A percentile compares a stretch with the other conserved stretches of the same genome.
Conservation (phyloP, 768 basidiomycete genomes). For the Tremella mesenterica region DNA sequence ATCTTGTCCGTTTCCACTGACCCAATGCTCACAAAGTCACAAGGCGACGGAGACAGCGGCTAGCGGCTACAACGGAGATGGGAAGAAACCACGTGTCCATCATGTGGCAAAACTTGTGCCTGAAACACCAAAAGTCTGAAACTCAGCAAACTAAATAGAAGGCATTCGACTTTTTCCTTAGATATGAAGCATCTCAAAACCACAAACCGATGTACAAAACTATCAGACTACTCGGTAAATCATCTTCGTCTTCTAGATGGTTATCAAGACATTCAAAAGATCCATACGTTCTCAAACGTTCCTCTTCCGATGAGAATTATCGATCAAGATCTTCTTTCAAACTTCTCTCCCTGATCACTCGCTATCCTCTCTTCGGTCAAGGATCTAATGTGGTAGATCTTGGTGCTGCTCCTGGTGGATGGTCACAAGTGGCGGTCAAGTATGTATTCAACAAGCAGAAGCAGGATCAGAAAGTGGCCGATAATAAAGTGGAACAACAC, state of each 20-base stretch:
- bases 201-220: too few relatives aligned
- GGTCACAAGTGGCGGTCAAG: conserved; percentile 66
- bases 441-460: not conserved
- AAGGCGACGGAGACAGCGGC: too few relatives aligned
- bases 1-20: not conserved
- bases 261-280: conserved; percentile 42
- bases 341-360: conserved; percentile 65
- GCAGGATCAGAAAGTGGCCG: not conserved
- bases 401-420: conserved; percentile 87
- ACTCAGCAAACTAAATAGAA: too few relatives aligned
- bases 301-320: conserved; percentile 46
- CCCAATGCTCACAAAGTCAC: too few relatives aligned
- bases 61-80: too few relatives aligned
- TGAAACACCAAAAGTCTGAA: too few relatives aligned
- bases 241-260: conserved; percentile 41
- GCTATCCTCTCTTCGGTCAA: conserved; percentile 54
- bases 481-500: too few relatives aligned
- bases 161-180: too few relatives aligned
- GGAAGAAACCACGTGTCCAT: too few relatives aligned
- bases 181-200: too few relatives aligned
- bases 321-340: conserved; percentile 89
- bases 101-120: too few relatives aligned
- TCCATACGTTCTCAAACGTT: conserved; percentile 39
- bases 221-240: too few relatives aligned
- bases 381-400: conserved; percentile 65